Conservation (phyloP, 129 eudicot genomes). For the Logfia minima region DNA sequence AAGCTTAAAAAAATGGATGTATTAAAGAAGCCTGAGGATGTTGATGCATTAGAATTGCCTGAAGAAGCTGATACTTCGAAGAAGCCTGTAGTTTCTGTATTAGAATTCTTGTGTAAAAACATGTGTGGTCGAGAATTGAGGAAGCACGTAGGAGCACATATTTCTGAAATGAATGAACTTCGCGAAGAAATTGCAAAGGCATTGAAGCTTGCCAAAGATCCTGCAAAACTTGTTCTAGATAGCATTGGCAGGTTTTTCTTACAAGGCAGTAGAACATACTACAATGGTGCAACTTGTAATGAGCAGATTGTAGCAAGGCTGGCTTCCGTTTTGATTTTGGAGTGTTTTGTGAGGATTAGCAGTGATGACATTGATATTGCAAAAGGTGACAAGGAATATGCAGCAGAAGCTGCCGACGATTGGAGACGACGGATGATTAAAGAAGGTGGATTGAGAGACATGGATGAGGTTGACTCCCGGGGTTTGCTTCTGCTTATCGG, state of each 20-base stretch:
- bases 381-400: slow-evolving; percentile 33
- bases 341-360: slow-evolving; percentile 55
- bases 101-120: slow-evolving; percentile 37
- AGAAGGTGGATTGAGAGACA: slow-evolving; percentile 54
- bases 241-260: slow-evolving; percentile 56
- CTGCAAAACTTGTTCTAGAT: slow-evolving; percentile 54
- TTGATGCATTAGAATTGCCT: background rate
- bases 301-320: slow-evolving; percentile 29
- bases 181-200: slow-evolving; percentile 54
- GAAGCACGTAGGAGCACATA: slow-evolving; percentile 34
- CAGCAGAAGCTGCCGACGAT: slow-evolving; percentile 38
- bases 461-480: slow-evolving; percentile 56
- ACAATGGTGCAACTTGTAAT: slow-evolving; percentile 20
- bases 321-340: slow-evolving; percentile 55
- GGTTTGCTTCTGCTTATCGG: slow-evolving; percentile 66
- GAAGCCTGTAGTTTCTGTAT: slow-evolving; percentile 21
- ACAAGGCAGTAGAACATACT: slow-evolving; percentile 42
- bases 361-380: slow-evolving; percentile 36
- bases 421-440: slow-evolving; percentile 58
- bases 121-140: slow-evolving; percentile 43
- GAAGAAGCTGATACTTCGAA: background rate
- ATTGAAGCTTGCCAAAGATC: slow-evolving; percentile 42
- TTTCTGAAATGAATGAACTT: slow-evolving; percentile 28
- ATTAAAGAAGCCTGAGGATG: slow-evolving; percentile 5
- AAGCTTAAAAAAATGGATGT: background rate